phyloP scores from a whole-genome alignment of 345 rosid genomes.

The Rhodamnia rubescens region DNA sequence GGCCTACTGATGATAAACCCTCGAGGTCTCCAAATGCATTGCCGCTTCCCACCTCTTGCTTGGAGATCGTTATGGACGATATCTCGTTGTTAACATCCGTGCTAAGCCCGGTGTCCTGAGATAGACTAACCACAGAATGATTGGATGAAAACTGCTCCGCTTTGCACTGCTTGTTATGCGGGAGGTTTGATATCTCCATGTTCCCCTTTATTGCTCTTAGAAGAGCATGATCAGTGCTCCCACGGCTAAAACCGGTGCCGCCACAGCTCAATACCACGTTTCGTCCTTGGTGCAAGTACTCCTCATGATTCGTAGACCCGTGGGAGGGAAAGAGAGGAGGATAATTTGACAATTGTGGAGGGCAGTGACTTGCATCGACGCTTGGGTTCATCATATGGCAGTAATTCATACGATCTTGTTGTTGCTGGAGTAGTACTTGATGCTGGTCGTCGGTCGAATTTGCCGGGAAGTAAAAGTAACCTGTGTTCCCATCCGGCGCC shows the following conservation, averaged over 20 bases:
- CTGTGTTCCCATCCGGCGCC: not conserved
- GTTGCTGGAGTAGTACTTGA: not conserved
- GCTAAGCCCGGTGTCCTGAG: constrained; percentile 61
- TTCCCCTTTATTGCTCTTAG: constrained; percentile 7
- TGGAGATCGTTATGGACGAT: constrained; percentile 22
- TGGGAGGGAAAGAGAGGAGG: constrained; percentile 2
- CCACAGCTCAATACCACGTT: not conserved
- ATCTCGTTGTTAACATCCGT: constrained; percentile 48
- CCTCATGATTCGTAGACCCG: not conserved
- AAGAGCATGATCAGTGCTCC: constrained; percentile 4
- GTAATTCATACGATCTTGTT: not conserved
- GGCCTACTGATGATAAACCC: not conserved
- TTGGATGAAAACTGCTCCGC: constrained; percentile 46
- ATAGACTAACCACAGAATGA: constrained; percentile 39
- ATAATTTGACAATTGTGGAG: constrained; percentile 11
- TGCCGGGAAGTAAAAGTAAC: not conserved
- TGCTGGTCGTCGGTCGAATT: not conserved
- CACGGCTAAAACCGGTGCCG: not conserved
- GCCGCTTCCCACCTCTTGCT: constrained; percentile 14
- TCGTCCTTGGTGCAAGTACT: constrained; percentile 14
- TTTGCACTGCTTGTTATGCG: constrained; percentile 15
- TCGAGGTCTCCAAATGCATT: not conserved
- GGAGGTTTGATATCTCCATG: not conserved
- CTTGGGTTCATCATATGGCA: not conserved
- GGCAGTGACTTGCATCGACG: not conserved